Conservation (phyloP, 768 basidiomycete species). For the Tulasnella sp. region DNA sequence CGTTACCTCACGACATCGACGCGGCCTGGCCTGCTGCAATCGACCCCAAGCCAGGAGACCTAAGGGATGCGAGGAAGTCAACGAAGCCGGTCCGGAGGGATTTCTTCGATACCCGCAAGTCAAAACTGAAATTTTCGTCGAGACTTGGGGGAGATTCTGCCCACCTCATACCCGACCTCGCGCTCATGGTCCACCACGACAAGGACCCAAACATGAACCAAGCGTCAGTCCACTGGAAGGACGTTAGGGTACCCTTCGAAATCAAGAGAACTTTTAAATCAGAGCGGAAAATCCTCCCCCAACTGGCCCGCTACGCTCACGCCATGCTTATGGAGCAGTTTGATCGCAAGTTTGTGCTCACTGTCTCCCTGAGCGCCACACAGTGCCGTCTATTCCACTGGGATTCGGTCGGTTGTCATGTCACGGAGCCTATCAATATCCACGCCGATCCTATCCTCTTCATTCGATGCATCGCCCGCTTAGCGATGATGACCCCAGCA, state of each 20-base stretch:
- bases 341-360: background rate
- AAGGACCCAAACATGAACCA: background rate
- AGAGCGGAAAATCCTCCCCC: background rate
- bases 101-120: background rate
- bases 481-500: background rate
- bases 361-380: background rate
- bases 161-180: background rate
- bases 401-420: background rate
- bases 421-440: background rate
- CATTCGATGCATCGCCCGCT: background rate
- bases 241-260: background rate
- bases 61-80: background rate
- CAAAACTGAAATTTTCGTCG: background rate
- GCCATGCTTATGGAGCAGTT: background rate
- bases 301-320: background rate
- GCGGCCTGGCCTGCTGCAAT: background rate
- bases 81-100: background rate
- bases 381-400: constrained; percentile 2
- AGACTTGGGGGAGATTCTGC: background rate
- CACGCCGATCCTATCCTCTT: background rate
- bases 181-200: background rate
- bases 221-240: background rate
- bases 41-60: background rate
- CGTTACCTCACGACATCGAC: background rate
- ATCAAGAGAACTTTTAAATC: background rate